Evolutionary conservation across 2,329 filamentous ascomycete genomes (phyloP).

Genomic region (Mycosphaerella sp.): DNA sequence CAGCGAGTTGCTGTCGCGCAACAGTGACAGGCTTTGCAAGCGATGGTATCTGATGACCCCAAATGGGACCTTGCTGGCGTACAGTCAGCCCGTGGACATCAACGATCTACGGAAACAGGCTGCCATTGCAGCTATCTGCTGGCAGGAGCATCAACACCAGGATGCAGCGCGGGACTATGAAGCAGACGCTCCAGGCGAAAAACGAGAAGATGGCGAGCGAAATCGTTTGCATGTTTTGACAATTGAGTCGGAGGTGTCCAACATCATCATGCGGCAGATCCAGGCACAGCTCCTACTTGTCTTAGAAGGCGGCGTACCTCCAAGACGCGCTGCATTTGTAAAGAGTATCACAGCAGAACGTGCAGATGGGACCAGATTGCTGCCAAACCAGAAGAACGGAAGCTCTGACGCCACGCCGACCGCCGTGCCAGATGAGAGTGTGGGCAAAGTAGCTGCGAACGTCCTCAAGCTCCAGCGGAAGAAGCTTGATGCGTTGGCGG

Average conservation of each 20-base stretch:
- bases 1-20: constrained; percentile 40
- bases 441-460: constrained; percentile 30
- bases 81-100: constrained; percentile 45
- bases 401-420: constrained; percentile 10
- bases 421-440: constrained; percentile 9
- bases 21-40: constrained; percentile 40
- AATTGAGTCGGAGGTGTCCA: constrained; percentile 42
- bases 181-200: constrained; percentile 19
- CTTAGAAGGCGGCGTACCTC: constrained; percentile 45
- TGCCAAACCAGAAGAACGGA: neutral
- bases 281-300: constrained; percentile 45
- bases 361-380: constrained; percentile 34
- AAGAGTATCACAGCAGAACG: constrained; percentile 44
- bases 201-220: constrained; percentile 15
- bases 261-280: constrained; percentile 43
- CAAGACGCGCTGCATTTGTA: constrained; percentile 32
- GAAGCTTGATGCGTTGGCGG: constrained; percentile 44
- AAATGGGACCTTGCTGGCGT: constrained; percentile 47
- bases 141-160: constrained; percentile 40
- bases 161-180: constrained; percentile 13
- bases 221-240: constrained; percentile 40
- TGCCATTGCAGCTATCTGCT: constrained; percentile 44
- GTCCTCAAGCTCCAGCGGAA: constrained; percentile 45
- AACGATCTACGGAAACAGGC: constrained; percentile 46
- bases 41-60: constrained; percentile 46